These are phyloP conservation scores for Candida railenensis DNA, from an alignment of 805 yeast species.

Conservation along the genomic window DNA sequence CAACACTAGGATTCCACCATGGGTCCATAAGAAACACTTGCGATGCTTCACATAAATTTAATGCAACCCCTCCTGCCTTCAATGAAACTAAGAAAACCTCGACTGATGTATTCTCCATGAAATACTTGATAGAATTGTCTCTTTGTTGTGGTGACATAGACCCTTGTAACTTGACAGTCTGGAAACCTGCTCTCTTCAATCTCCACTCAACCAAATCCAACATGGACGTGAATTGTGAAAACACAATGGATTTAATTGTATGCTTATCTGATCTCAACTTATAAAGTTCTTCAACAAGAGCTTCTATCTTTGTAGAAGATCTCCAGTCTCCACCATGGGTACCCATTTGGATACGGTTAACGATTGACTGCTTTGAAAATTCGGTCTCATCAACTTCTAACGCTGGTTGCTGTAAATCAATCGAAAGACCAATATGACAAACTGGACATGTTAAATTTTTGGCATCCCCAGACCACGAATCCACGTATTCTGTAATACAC, in stretches of 20 bases:
- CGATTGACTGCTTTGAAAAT: constrained; percentile 67
- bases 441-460: constrained; percentile 84
- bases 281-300: constrained; percentile 89
- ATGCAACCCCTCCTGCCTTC: constrained; percentile 98
- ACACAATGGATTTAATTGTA: constrained; percentile 93
- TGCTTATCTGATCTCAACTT: constrained; percentile 79
- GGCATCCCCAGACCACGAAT: constrained; percentile 66
- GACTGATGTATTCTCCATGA: constrained; percentile 88
- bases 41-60: constrained; percentile 94
- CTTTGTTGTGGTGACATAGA: constrained; percentile 96
- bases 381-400: constrained; percentile 64
- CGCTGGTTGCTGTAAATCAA: constrained; percentile 86
- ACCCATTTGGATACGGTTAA: constrained; percentile 83
- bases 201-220: constrained; percentile 96
- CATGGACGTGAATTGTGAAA: constrained; percentile 97
- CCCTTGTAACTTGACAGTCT: constrained; percentile 92
- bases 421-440: constrained; percentile 89
- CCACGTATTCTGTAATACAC: constrained; percentile 88
- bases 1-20: constrained; percentile 99
- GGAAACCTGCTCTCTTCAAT: constrained; percentile 88
- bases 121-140: constrained; percentile 84
- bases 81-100: constrained; percentile 93
- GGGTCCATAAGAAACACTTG: constrained; percentile 96
- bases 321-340: constrained; percentile 74
- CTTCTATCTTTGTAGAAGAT: constrained; percentile 95